These are phyloP conservation scores for Sergeia podlipaevii DNA, from an alignment of 208 protist genomes.

Conservation along the genomic window DNA sequence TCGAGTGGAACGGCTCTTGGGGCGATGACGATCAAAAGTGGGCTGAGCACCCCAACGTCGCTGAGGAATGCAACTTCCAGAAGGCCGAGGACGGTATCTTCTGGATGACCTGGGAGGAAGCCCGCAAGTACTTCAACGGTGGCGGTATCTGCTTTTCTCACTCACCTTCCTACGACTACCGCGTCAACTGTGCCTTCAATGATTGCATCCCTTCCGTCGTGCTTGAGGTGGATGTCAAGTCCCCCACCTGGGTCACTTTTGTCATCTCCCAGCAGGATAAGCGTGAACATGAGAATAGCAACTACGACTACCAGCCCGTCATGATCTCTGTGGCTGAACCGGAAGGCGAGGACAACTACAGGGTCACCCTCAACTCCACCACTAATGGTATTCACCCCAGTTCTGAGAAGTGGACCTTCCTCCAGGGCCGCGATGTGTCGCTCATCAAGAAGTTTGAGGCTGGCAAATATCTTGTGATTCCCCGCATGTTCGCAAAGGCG, in stretches of 20 bases:
- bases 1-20: constrained; percentile 82
- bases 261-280: constrained; percentile 78
- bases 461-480: constrained; percentile 68
- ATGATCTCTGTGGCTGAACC: constrained; percentile 80
- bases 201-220: constrained; percentile 54
- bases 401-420: constrained; percentile 75
- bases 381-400: constrained; percentile 51
- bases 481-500: constrained; percentile 35
- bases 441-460: constrained; percentile 65
- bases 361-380: constrained; percentile 72
- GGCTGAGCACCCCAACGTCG: constrained; percentile 67
- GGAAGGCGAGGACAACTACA: constrained; percentile 43
- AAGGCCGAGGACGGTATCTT: constrained; percentile 57
- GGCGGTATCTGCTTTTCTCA: constrained; percentile 77
- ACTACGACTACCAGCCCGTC: constrained; percentile 61
- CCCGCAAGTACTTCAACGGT: constrained; percentile 81
- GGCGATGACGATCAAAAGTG: constrained; percentile 64
- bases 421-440: constrained; percentile 74
- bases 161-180: constrained; percentile 62
- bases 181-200: constrained; percentile 70
- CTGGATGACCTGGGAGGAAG: constrained; percentile 82
- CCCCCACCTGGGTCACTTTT: constrained; percentile 60
- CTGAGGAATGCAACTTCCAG: constrained; percentile 57
- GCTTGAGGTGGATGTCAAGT: constrained; percentile 59
- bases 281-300: constrained; percentile 28